Conservation (phyloP, 805 yeast species). For the Ogataea glucozyma region DNA sequence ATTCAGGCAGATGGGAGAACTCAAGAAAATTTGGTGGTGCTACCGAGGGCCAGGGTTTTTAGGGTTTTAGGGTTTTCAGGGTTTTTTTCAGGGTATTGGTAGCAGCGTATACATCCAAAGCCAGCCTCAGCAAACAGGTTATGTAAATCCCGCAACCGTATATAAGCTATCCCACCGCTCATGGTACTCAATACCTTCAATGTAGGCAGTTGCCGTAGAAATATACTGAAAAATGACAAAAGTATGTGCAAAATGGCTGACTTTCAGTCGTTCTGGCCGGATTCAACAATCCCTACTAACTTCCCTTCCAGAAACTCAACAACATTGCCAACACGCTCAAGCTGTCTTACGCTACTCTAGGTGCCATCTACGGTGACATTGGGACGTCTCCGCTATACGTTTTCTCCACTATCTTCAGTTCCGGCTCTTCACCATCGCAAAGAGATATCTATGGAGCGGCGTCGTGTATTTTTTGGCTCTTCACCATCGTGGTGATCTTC, state of each 20-base stretch:
- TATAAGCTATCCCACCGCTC: no score
- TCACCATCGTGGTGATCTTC: slow-evolving; percentile 51
- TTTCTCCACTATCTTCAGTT: slow-evolving; percentile 39
- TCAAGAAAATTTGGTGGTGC: no score
- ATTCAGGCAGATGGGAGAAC: no score
- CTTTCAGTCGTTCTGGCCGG: not conserved
- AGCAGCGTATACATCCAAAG: not conserved
- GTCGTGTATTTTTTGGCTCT: slow-evolving; percentile 56
- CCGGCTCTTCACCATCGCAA: slow-evolving; percentile 34
- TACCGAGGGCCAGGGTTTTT: no score
- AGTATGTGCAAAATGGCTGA: no score
- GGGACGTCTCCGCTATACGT: slow-evolving; percentile 64
- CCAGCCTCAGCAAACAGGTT: not conserved
- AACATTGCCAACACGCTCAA: slow-evolving; percentile 8
- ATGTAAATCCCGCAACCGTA: slow-evolving; percentile 1
- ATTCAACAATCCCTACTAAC: not conserved
- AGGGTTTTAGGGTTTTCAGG: no score
- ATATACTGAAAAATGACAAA: slow-evolving; percentile 1
- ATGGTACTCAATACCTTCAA: no score
- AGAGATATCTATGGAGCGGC: slow-evolving; percentile 50
- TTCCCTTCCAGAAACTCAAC: slow-evolving; percentile 7
- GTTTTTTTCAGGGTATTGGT: not conserved
- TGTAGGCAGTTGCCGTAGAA: no score
- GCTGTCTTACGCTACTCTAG: slow-evolving; percentile 40
- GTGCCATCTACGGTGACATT: slow-evolving; percentile 65